Evolutionary conservation across 768 basidiomycete genomes (phyloP).

Genomic region (Mycena epipterygia): DNA sequence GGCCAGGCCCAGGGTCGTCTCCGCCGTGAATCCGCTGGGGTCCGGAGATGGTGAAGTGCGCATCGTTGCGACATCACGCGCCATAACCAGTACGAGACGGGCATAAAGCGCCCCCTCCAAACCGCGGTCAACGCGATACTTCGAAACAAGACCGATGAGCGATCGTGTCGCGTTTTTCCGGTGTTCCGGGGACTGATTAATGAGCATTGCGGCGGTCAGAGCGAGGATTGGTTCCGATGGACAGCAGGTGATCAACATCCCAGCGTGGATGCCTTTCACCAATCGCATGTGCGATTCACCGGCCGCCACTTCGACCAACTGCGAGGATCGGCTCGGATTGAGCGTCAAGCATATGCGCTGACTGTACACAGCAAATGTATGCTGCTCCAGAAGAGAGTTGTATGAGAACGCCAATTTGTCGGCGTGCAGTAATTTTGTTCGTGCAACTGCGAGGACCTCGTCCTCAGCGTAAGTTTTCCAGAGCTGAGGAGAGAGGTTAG

Average conservation of each 20-base stretch:
- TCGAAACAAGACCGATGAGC: not conserved
- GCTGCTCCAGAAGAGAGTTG: not conserved
- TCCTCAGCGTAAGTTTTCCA: not conserved
- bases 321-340: not conserved
- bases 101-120: conserved; percentile 6
- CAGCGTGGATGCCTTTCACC: conserved; percentile 4
- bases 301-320: not conserved
- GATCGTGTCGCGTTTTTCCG: not conserved
- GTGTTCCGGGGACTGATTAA: not conserved
- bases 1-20: no score
- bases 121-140: not conserved
- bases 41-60: no score
- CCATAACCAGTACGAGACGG: not conserved
- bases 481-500: not conserved
- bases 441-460: no score
- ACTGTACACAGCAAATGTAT: conserved; percentile 1
- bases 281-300: not conserved
- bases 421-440: no score
- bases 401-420: no score
- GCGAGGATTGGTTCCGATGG: conserved; percentile 10
- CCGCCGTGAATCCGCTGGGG: no score
- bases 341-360: conserved; percentile 3
- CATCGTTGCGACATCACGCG: not conserved
- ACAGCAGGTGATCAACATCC: not conserved
- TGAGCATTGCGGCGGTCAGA: not conserved